A percentile compares a stretch with the other conserved stretches of the same genome.
Conservation (phyloP, 2,329 filamentous ascomycete species). For the Macroventuria anomochaeta region DNA sequence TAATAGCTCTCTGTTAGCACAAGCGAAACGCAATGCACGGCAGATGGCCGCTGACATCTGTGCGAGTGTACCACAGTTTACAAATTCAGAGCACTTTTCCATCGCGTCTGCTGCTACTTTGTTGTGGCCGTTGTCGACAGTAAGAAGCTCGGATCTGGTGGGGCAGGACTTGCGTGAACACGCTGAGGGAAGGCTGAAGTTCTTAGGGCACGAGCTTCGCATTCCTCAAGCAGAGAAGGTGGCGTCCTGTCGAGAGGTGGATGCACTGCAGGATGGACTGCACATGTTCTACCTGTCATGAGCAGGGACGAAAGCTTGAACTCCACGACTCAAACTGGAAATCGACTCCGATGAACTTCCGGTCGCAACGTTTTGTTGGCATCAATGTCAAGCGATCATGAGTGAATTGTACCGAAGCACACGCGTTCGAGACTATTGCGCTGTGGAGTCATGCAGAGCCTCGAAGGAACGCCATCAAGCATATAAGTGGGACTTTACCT, state of each 20-base stretch:
- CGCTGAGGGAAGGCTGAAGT: conserved; percentile 11
- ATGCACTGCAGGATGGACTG: conserved; percentile 19
- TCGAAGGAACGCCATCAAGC: conserved; percentile 5
- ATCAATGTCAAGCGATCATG: not conserved
- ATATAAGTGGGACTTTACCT: not conserved
- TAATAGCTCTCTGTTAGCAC: not conserved
- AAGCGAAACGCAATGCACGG: not conserved
- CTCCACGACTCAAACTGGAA: not conserved
- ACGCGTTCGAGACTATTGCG: not conserved
- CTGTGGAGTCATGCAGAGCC: not conserved
- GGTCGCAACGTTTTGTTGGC: not conserved
- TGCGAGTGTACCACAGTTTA: conserved; percentile 19
- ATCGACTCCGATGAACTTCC: not conserved
- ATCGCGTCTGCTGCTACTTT: conserved; percentile 13
- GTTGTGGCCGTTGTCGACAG: conserved; percentile 17
- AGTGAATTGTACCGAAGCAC: not conserved
- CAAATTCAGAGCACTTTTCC: not conserved
- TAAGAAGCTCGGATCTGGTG: conserved; percentile 6
- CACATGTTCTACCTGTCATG: conserved; percentile 19
- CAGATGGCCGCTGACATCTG: conserved; percentile 19
- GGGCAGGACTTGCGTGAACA: conserved; percentile 4
- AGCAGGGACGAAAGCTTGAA: not conserved
- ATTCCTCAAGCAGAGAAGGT: conserved; percentile 20
- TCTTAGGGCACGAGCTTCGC: conserved; percentile 10
- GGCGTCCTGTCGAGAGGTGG: conserved; percentile 1